Base-by-base conservation (phyloP, 192 early-diverging fungal genomes). In the Kappamyces sp. region DNA sequence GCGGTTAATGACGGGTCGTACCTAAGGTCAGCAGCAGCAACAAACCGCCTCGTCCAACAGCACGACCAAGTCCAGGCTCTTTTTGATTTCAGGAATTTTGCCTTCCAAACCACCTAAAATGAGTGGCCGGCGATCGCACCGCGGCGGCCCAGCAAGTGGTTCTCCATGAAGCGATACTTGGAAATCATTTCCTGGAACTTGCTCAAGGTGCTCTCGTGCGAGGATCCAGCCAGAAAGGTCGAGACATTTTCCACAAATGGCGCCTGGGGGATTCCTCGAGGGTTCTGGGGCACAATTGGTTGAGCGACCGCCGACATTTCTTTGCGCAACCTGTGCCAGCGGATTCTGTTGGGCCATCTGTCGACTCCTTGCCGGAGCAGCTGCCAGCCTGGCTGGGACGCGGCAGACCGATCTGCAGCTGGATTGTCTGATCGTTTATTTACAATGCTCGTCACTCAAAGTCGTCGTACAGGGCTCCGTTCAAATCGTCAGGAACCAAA, bases 71-170 rank as follows among this genome's bases (percentile, higher is more conserved):
- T 84, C 84, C 49, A 95, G 73, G 0, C 92, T 93, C 72, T 97
- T 97, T 74, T 90, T 83, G 58, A 98, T 91, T 68, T 98, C 93
- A 2, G 95, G 95, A 41, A 98, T 88, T 76, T 98, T 98, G 34
- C 84, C 75, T 61, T 94, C 90, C 15, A 98, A 80, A 44, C 81
- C 78, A 37, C 78, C 77, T 64, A 63, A 2, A 13, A 53, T 13
- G 58, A 2, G 36, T 57, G 37, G 13, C 10, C 40, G 54, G 53
- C 15, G 9, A 35, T 49, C 47, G n/a, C 48, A 49, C 55, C 50
- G 42, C 3, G 38, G 12, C 3, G 23, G 23, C 23, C 23, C 23
- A 23, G 23, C 23, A 23, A 23, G 23, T 23, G 23, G 23, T 23
- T 51, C 33, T 51, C 57, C 55, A 44, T 6, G 31, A 7, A 41